Percentiles rank a stretch among this genome's conserved stretches.
phyloP scores from a whole-genome alignment of 2,329 filamentous ascomycete genomes.

The Cytospora schulzeri region DNA sequence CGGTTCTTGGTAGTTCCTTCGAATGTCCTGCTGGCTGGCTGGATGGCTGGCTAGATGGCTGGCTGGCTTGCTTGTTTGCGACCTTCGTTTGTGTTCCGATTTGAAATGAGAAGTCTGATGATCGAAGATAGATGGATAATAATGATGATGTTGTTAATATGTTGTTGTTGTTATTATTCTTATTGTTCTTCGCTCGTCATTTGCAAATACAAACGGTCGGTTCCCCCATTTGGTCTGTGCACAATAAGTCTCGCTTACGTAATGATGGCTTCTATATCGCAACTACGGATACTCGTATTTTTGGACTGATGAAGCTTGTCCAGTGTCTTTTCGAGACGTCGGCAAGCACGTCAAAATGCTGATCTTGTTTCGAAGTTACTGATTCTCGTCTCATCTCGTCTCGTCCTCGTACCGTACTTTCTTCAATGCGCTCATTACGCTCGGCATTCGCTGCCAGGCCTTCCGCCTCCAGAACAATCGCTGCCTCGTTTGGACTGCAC shows the following conservation, averaged over 20 bases:
- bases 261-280: neutral
- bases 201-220: neutral
- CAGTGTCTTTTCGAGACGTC: neutral
- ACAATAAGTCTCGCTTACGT: neutral
- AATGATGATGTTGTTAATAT: too few species aligned
- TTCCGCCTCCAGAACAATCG: neutral
- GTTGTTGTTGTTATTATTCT: neutral
- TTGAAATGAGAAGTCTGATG: neutral
- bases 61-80: neutral
- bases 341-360: slow-evolving; percentile 1
- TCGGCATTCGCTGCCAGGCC: slow-evolving; percentile 21
- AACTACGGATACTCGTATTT: too few species aligned
- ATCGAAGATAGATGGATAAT: neutral
- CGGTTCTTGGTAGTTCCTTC: too few species aligned
- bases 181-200: too few species aligned
- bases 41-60: too few species aligned
- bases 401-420: neutral
- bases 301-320: too few species aligned
- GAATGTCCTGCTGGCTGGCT: too few species aligned
- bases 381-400: neutral
- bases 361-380: slow-evolving; percentile 1
- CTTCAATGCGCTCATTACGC: slow-evolving; percentile 19
- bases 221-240: neutral
- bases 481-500: neutral
- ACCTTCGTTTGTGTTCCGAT: neutral